A percentile compares a stretch with the other conserved stretches of the same genome.
Evolutionary conservation across 345 rosid genomes (phyloP).

Genomic region (Kandelia obovata): DNA sequence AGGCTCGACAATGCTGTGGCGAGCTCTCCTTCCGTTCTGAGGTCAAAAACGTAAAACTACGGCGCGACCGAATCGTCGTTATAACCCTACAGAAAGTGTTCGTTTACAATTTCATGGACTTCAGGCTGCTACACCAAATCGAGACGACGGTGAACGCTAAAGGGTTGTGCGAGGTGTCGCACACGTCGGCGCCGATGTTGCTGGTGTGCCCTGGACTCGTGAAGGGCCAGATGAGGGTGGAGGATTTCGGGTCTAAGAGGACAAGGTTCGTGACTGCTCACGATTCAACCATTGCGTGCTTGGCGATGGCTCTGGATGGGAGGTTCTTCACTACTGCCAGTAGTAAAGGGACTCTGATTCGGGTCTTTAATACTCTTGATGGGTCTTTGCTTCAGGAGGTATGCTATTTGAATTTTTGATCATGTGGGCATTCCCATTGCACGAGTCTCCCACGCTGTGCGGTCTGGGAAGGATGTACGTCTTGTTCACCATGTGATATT

Average conservation of each 20-base stretch:
- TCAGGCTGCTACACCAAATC: constrained; percentile 37
- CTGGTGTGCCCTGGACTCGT: constrained; percentile 40
- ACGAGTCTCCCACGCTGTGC: too few species aligned
- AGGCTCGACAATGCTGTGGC: constrained; percentile 32
- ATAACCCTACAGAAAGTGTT: constrained; percentile 33
- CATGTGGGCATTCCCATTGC: neutral
- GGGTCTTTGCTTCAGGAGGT: constrained; percentile 51
- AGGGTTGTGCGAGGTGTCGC: constrained; percentile 47
- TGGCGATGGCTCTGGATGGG: constrained; percentile 42
- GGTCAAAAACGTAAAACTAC: constrained; percentile 36
- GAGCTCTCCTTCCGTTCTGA: constrained; percentile 43
- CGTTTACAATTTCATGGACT: constrained; percentile 38
- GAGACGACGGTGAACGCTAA: constrained; percentile 40
- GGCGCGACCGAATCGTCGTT: constrained; percentile 38
- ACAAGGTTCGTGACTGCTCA: constrained; percentile 44
- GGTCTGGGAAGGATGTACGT: too few species aligned
- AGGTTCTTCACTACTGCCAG: constrained; percentile 47
- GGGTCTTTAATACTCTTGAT: constrained; percentile 45
- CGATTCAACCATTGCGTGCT: constrained; percentile 36
- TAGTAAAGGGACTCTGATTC: constrained; percentile 44
- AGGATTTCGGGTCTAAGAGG: constrained; percentile 38
- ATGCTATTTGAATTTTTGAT: neutral
- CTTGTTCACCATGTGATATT: too few species aligned
- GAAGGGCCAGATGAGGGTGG: constrained; percentile 49
- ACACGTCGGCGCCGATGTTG: constrained; percentile 32